Conservation (phyloP, 202 grass and related monocot genomes). For the Saccharum hybrid region DNA sequence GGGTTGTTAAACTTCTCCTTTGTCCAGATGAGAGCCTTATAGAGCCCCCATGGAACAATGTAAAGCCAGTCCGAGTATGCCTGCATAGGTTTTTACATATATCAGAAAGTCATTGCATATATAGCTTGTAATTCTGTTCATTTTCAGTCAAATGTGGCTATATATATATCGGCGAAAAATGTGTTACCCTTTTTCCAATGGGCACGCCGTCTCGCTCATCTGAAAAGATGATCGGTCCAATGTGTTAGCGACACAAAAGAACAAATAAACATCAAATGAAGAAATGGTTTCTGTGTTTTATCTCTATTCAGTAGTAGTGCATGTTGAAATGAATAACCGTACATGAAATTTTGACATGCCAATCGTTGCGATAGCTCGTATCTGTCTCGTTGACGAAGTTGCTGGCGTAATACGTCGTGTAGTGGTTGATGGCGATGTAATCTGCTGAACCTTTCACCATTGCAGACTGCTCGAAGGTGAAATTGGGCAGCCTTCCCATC, state of each 20-base stretch:
- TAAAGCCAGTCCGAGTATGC: conserved; percentile 73
- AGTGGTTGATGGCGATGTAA: conserved; percentile 78
- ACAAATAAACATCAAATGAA: not conserved
- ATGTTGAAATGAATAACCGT: not conserved
- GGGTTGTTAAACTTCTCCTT: conserved; percentile 76
- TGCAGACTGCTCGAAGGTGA: conserved; percentile 54
- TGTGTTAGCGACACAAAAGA: not conserved
- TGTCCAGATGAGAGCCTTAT: conserved; percentile 75
- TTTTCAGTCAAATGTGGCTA: not conserved
- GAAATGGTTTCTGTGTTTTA: not conserved
- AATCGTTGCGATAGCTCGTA: conserved; percentile 64
- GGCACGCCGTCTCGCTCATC: conserved; percentile 50
- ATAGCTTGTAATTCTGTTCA: not conserved
- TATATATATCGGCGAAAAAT: not conserved
- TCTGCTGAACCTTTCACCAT: conserved; percentile 70
- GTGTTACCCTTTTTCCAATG: conserved; percentile 62
- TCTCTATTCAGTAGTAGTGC: not conserved
- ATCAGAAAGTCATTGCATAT: not conserved
- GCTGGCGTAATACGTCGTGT: conserved; percentile 65
- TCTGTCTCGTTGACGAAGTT: conserved; percentile 39
- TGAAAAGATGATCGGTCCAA: conserved; percentile 33
- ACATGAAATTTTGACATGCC: conserved; percentile 59
- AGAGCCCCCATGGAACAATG: conserved; percentile 75
- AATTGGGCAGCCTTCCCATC: conserved; percentile 59
- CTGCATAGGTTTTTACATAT: conserved; percentile 39